Evolutionary conservation across 75 land plant genomes (phyloP).

Genomic region (Cupressus sempervirens): DNA sequence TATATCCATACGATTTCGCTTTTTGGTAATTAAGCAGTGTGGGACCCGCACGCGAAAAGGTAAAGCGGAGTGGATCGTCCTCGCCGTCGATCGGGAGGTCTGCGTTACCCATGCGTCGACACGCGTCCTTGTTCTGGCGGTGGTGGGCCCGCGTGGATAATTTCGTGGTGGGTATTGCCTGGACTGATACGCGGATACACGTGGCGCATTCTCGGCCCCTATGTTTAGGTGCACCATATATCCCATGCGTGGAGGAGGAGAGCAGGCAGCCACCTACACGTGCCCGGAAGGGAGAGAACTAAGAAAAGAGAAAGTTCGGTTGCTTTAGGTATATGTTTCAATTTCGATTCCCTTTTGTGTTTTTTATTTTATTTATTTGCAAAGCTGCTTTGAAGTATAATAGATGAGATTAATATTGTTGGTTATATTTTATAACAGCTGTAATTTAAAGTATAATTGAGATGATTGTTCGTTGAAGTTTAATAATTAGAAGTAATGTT

Average conservation of each 20-base stretch:
- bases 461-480: too few relatives aligned
- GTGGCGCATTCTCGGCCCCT: neutral
- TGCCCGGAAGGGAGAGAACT: neutral
- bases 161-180: neutral
- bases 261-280: neutral
- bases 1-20: conserved; percentile 4
- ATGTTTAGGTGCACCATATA: neutral
- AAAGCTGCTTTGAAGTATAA: neutral
- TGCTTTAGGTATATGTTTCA: neutral
- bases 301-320: neutral
- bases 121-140: neutral
- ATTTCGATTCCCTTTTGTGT: neutral
- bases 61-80: neutral
- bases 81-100: neutral
- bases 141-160: neutral
- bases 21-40: neutral
- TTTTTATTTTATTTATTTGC: too few relatives aligned
- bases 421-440: too few relatives aligned
- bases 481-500: too few relatives aligned
- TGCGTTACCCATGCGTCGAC: neutral
- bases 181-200: neutral
- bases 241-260: neutral
- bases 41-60: neutral
- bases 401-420: too few relatives aligned
- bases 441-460: too few relatives aligned